Evolutionary conservation across 75 land plant species (phyloP).

Genomic region (Selaginella moellendorffii): DNA sequence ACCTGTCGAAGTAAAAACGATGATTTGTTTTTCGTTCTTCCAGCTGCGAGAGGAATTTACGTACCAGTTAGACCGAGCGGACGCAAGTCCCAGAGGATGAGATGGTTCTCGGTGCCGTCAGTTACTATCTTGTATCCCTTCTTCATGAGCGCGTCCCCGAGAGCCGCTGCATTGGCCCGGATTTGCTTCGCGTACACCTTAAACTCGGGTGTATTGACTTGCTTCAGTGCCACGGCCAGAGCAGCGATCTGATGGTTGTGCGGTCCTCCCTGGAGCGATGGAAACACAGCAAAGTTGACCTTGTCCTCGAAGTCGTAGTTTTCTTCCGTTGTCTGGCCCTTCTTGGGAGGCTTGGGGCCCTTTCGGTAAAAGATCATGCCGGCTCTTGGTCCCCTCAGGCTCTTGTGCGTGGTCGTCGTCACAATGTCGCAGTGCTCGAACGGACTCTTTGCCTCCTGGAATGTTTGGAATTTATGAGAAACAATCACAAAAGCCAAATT

Average conservation of each 20-base stretch:
- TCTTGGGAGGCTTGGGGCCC: constrained; percentile 80
- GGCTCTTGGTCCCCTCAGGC: constrained; percentile 68
- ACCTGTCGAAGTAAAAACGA: constrained; percentile 21
- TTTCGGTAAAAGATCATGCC: constrained; percentile 86
- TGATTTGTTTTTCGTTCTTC: neutral
- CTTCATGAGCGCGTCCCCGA: constrained; percentile 67
- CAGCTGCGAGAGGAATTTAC: neutral
- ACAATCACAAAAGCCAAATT: neutral
- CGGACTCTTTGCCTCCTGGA: constrained; percentile 55
- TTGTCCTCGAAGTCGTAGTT: constrained; percentile 73
- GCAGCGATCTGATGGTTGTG: constrained; percentile 94
- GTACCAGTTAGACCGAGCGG: constrained; percentile 85
- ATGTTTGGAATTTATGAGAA: constrained; percentile 9
- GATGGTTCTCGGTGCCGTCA: constrained; percentile 82
- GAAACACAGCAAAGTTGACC: constrained; percentile 80
- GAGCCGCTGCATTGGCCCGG: constrained; percentile 76
- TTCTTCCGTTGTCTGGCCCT: constrained; percentile 68
- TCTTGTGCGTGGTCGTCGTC: constrained; percentile 88
- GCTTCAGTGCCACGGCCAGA: constrained; percentile 73
- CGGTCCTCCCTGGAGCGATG: constrained; percentile 80
- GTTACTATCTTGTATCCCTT: constrained; percentile 86
- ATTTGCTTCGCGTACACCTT: constrained; percentile 87
- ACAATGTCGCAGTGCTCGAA: constrained; percentile 81
- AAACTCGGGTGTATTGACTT: constrained; percentile 57
- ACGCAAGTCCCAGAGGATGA: constrained; percentile 78